phyloP scores from a whole-genome alignment of 352 stramenopile genomes.

The Pythium monospermum region DNA sequence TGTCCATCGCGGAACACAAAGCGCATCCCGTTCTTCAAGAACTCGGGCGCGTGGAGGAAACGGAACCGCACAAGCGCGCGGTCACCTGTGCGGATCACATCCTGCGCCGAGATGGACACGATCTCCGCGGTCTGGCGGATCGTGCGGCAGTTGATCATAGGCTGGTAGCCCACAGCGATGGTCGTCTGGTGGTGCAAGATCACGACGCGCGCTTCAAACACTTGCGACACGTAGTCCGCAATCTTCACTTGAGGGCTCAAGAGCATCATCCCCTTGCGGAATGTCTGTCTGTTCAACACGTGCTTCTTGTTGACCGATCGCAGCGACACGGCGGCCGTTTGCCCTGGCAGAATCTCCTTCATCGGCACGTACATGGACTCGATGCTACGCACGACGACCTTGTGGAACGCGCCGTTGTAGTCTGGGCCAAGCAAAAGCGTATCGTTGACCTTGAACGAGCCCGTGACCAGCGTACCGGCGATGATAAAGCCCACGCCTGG shows the following conservation, averaged over 20 bases:
- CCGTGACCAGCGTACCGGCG: constrained; percentile 91
- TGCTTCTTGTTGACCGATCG: constrained; percentile 89
- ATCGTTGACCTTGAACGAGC: constrained; percentile 85
- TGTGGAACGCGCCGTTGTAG: constrained; percentile 85
- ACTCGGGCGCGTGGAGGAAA: constrained; percentile 93
- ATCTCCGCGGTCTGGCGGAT: constrained; percentile 90
- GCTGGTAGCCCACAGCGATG: constrained; percentile 90
- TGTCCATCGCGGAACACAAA: constrained; percentile 98
- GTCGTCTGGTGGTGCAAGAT: constrained; percentile 96
- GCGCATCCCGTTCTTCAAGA: constrained; percentile 93
- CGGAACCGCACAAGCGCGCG: constrained; percentile 85
- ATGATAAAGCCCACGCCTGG: constrained; percentile 94
- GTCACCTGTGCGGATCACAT: constrained; percentile 89
- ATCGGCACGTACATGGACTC: constrained; percentile 89
- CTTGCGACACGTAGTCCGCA: constrained; percentile 62
- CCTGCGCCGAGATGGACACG: constrained; percentile 75
- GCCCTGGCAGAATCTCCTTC: constrained; percentile 81
- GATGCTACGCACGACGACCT: constrained; percentile 81
- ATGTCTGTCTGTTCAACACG: constrained; percentile 70
- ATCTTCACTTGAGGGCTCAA: constrained; percentile 78
- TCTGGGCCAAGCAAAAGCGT: constrained; percentile 88
- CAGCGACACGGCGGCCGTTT: constrained; percentile 83
- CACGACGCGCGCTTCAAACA: constrained; percentile 92
- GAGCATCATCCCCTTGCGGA: constrained; percentile 92
- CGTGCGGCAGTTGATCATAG: constrained; percentile 92